Base-by-base conservation (phyloP, 305 asterid genomes). In the Plantago lanceolata region DNA sequence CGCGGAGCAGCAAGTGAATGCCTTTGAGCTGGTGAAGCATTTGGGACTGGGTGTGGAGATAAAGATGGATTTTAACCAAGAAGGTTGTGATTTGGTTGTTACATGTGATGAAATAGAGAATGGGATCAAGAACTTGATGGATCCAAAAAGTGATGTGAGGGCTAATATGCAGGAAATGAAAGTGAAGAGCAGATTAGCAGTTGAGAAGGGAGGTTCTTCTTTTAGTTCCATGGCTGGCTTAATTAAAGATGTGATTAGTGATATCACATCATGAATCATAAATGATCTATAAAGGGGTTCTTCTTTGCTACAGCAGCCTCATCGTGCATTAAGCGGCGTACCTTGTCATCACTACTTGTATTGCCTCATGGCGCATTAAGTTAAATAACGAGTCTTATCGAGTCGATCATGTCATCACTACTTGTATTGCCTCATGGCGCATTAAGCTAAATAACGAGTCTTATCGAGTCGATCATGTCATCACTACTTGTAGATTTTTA, bases 1-100 rank as follows among this genome's bases (percentile, higher is more conserved):
- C 0, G 85, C 85, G 0, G 93, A 85, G 79, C 89, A 85, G 21
- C 84, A 75, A 4, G 0, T 55, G 49, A 85, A 85, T 44, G 82
- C 87, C 0, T 85, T 81, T 49, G 17, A 69, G 16, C 15, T 77
- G 64, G 84, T 75, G 76, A 74, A 63, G 74, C 85, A 85, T 0
- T 13, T 73, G 17, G 79, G 72, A 16, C 19, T 79, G 48, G 87
- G 71, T 0, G 79, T 71, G 57, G 85, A 72, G 76, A 73, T 80
- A 2, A 78, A 33, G 59, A 52, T 83, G 67, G 83, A 80, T n/a
- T 83, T n/a, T n/a, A n/a, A 72, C 48, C 47, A 15, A 3, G 17
- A 24, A 19, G 19, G 17, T 12, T 20, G 35, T 21, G 58, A 5
- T 21, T 17, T 51, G 57, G n/a, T 53, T 21, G 18, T 53, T 57